Conservation (phyloP, 306 rosid genomes). For the Pueraria montana region DNA sequence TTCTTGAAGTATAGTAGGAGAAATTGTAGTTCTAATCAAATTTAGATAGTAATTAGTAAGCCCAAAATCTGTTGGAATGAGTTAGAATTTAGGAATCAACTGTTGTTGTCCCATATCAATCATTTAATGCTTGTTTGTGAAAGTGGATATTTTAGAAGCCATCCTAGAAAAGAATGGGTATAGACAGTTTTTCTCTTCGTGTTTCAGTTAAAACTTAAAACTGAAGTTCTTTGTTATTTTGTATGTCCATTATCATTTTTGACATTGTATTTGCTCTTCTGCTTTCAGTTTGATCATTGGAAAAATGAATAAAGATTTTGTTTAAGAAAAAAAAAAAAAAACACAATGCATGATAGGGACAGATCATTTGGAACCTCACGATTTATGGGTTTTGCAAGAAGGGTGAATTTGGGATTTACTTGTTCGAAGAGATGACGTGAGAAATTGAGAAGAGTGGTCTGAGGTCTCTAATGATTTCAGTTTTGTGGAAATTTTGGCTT, state of each 20-base stretch:
- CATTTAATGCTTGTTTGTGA: slow-evolving; percentile 41
- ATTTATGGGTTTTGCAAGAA: no score
- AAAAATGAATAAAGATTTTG: background rate
- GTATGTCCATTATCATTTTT: slow-evolving; percentile 26
- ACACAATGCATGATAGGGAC: no score
- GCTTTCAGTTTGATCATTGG: slow-evolving; percentile 23
- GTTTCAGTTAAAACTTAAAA: background rate
- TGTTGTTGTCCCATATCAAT: slow-evolving; percentile 36
- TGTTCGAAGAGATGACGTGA: no score
- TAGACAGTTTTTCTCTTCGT: slow-evolving; percentile 24
- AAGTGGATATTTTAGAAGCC: slow-evolving; percentile 39
- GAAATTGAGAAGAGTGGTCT: no score
- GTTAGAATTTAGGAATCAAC: slow-evolving; percentile 10
- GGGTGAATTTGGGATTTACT: no score
- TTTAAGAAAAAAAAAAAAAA: background rate
- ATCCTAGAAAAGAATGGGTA: slow-evolving; percentile 40
- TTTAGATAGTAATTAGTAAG: slow-evolving; percentile 26
- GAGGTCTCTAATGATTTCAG: no score
- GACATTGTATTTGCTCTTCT: slow-evolving; percentile 5
- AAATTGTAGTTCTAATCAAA: slow-evolving; percentile 36
- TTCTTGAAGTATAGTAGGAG: slow-evolving; percentile 66
- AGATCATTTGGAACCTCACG: no score
- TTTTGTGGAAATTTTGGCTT: no score
- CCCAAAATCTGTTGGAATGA: slow-evolving; percentile 8
- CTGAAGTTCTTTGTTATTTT: slow-evolving; percentile 10